Base-by-base conservation (phyloP, 1,284 basidiomycete genomes). In the Ustilago trichophora region DNA sequence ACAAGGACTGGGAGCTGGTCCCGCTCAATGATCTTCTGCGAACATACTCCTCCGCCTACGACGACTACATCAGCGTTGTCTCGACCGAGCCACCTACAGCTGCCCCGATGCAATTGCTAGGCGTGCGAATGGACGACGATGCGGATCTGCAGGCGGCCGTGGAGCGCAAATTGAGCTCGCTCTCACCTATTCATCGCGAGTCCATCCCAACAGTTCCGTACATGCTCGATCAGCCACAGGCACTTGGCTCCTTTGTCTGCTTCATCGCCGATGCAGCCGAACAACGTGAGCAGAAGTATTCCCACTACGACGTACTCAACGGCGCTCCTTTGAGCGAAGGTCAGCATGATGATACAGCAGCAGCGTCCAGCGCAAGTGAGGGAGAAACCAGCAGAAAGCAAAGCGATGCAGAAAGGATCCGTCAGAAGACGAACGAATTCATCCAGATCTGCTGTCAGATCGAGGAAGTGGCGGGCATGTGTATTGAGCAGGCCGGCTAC, bases 31-130 rank as follows among this genome's bases (percentile, higher is more conserved):
- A 73, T 18, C 59, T 76, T 35, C 52, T 76, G 13, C 43, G 38
- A 6, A 63, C 58, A 25, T 68, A 76, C 35, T 71, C 66, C 16
- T 50, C 63, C 3, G 70, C 69, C 8, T 77, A 64, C 46, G 76
- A 77, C 44, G 76, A 77, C 53, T 76, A 68, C 52, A 76, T 77
- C 43, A 73, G 46, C 27, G 64, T 67, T 31, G 57, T 77, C 35
- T 77, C 76, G 11, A 71, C 69, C 9, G 66, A 70, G 45, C 72
- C 65, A 7, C 58, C 68, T 13, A 56, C 63, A 21, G 49, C 35
- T 25, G 46, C 34, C 2, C 43, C 51, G n/a, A 33, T 40, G 9
- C 56, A 59, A 26, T 36, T 55, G 29, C 34, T 66, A 15, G 58
- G 57, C 2, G 45, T 48, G 21, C 57, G 63, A 12, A 49, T 76